Conservation (phyloP, 768 basidiomycete species). For the Hygrophorus russula region DNA sequence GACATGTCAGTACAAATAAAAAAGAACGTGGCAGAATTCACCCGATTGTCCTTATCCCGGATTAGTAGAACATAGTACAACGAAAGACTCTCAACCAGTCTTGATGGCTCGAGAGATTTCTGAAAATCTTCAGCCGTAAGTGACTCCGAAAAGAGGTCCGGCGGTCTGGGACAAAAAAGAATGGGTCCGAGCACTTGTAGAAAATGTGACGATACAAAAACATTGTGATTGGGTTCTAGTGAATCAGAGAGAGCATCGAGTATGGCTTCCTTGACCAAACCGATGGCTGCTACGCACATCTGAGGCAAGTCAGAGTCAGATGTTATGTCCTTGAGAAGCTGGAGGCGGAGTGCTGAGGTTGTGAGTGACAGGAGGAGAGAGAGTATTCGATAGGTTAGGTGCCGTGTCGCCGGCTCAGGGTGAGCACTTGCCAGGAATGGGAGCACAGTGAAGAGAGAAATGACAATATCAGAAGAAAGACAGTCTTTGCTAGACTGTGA, state of each 20-base stretch:
- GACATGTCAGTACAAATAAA: not conserved
- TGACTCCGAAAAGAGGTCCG: constrained; percentile 31
- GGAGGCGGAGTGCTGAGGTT: constrained; percentile 37
- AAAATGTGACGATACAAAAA: constrained; percentile 46
- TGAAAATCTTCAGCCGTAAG: constrained; percentile 34
- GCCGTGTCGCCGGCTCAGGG: constrained; percentile 44
- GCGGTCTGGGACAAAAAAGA: constrained; percentile 46
- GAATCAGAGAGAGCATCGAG: constrained; percentile 33
- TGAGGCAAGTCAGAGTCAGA: constrained; percentile 41
- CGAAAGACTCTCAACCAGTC: constrained; percentile 55
- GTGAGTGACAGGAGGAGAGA: constrained; percentile 39
- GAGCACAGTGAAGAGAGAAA: constrained; percentile 38
- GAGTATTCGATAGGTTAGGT: constrained; percentile 50
- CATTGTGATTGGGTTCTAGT: constrained; percentile 16
- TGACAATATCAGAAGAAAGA: constrained; percentile 32
- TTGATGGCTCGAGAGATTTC: constrained; percentile 43
- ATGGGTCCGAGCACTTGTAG: constrained; percentile 48
- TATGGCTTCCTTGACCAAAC: constrained; percentile 56
- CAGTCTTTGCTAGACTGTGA: constrained; percentile 9
- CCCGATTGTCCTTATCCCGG: constrained; percentile 48
- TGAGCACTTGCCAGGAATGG: constrained; percentile 51
- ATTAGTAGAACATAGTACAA: constrained; percentile 56
- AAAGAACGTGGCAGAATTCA: constrained; percentile 13
- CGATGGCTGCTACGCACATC: constrained; percentile 59
- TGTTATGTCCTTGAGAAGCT: constrained; percentile 44